A percentile compares a stretch with the other conserved stretches of the same genome.
phyloP scores from a whole-genome alignment of 371 early-diverging fungal species.

The Actinomortierella ambigua region DNA sequence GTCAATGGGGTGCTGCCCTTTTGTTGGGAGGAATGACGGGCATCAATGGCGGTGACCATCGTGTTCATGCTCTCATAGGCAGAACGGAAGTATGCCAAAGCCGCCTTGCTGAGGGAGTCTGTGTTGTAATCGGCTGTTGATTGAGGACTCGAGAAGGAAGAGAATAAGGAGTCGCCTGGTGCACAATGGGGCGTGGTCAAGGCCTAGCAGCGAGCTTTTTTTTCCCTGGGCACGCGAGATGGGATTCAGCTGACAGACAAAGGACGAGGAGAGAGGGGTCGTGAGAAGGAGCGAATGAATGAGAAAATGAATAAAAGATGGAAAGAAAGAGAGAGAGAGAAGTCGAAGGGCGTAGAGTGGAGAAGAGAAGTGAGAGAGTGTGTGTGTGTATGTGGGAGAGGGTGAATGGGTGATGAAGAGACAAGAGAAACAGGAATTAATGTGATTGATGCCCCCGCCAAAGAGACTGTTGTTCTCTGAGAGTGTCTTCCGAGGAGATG shows the following conservation, averaged over 20 bases:
- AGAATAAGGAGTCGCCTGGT: too few species aligned
- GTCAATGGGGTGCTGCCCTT: slow-evolving; percentile 14
- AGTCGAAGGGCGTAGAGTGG: background rate
- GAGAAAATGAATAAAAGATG: slow-evolving; percentile 4
- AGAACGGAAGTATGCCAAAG: background rate
- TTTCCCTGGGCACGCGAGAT: background rate
- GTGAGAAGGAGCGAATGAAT: slow-evolving; percentile 1
- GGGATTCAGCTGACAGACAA: background rate
- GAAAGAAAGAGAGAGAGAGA: background rate
- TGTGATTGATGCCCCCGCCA: too few species aligned
- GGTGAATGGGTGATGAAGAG: slow-evolving; percentile 2
- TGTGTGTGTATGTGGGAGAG: slow-evolving; percentile 1
- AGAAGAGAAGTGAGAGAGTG: too few species aligned
- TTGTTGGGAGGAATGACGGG: slow-evolving; percentile 35
- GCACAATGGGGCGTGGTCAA: background rate
- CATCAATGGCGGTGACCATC: slow-evolving; percentile 45
- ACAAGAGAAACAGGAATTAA: background rate
- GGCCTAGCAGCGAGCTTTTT: too few species aligned
- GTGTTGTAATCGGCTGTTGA: background rate
- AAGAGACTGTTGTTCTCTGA: too few species aligned
- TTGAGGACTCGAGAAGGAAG: background rate
- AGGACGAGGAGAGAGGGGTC: slow-evolving; percentile 1
- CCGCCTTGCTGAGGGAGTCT: background rate
- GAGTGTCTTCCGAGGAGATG: too few species aligned
- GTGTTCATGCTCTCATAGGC: slow-evolving; percentile 40